Conservation (phyloP, 805 yeast species). For the Kuraishia capsulata region DNA sequence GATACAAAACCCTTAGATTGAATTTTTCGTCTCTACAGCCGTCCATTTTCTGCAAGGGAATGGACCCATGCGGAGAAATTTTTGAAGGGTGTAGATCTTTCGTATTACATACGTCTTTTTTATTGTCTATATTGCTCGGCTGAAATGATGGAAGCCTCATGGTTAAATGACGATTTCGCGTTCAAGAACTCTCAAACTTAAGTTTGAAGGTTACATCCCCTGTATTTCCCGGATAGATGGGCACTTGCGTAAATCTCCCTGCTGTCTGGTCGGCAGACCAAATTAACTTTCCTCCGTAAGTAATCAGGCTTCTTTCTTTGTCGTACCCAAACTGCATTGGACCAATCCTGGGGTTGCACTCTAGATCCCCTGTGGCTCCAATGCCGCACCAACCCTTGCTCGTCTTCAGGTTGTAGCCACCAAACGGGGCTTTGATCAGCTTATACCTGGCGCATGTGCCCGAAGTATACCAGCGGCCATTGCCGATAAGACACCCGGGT, state of each 20-base stretch:
- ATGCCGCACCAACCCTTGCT: slow-evolving; percentile 70
- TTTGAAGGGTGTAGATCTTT: too few relatives aligned
- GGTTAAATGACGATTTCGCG: too few relatives aligned
- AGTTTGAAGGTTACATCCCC: slow-evolving; percentile 30
- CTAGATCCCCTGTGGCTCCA: slow-evolving; percentile 16
- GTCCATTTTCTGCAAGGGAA: too few relatives aligned
- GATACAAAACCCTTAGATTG: too few relatives aligned
- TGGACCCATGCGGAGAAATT: too few relatives aligned
- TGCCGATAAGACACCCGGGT: slow-evolving; percentile 72
- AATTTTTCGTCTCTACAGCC: too few relatives aligned
- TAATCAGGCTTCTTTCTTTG: slow-evolving; percentile 31
- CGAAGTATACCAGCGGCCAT: slow-evolving; percentile 73
- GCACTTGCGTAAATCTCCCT: slow-evolving; percentile 33
- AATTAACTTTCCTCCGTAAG: slow-evolving; percentile 49
- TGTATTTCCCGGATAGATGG: slow-evolving; percentile 33
- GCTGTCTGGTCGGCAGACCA: slow-evolving; percentile 53
- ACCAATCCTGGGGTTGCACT: slow-evolving; percentile 19
- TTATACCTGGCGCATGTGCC: slow-evolving; percentile 84
- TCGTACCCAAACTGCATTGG: slow-evolving; percentile 54
- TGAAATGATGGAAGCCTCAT: too few relatives aligned
- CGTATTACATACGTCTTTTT: too few relatives aligned
- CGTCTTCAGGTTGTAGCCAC: slow-evolving; percentile 63
- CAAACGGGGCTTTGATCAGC: slow-evolving; percentile 48
- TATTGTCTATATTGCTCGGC: too few relatives aligned
- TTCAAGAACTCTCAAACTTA: slow-evolving; percentile 11